Evolutionary conservation across 257 asterid genomes (phyloP).

Genomic region (Thymus mandschuricus): DNA sequence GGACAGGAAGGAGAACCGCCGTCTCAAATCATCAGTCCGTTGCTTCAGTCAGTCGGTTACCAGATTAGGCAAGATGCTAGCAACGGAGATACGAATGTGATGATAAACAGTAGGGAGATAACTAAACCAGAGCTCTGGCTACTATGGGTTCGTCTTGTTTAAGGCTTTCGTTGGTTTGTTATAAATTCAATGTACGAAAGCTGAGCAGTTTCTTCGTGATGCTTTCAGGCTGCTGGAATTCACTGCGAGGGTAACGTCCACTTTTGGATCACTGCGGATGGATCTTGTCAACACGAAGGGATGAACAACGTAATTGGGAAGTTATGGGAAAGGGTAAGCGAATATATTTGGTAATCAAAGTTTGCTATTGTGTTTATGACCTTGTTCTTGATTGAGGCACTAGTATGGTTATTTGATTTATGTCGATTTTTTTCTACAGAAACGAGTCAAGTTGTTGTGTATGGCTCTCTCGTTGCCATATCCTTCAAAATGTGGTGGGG

Average conservation of each 20-base stretch:
- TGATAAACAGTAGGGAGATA: constrained; percentile 76
- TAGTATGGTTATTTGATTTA: background rate
- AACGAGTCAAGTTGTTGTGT: constrained; percentile 59
- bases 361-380: constrained; percentile 5
- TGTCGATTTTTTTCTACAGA: constrained; percentile 48
- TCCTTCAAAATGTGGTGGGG: constrained; percentile 54
- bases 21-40: constrained; percentile 72
- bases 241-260: constrained; percentile 66
- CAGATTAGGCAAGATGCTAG: constrained; percentile 59
- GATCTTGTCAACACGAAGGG: constrained; percentile 70
- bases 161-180: background rate
- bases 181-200: constrained; percentile 12
- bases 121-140: constrained; percentile 62
- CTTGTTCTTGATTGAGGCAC: constrained; percentile 1
- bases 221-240: constrained; percentile 65
- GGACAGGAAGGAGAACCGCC: constrained; percentile 87
- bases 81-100: constrained; percentile 71
- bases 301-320: constrained; percentile 75
- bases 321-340: constrained; percentile 74
- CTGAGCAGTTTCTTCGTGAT: constrained; percentile 26
- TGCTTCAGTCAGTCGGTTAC: constrained; percentile 56
- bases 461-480: constrained; percentile 72
- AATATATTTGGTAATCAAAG: constrained; percentile 5
- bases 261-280: constrained; percentile 81
- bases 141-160: constrained; percentile 54